A percentile compares a stretch with the other conserved stretches of the same genome.
phyloP scores from a whole-genome alignment of 2,329 filamentous ascomycete genomes.

The Penicillium sp. region DNA sequence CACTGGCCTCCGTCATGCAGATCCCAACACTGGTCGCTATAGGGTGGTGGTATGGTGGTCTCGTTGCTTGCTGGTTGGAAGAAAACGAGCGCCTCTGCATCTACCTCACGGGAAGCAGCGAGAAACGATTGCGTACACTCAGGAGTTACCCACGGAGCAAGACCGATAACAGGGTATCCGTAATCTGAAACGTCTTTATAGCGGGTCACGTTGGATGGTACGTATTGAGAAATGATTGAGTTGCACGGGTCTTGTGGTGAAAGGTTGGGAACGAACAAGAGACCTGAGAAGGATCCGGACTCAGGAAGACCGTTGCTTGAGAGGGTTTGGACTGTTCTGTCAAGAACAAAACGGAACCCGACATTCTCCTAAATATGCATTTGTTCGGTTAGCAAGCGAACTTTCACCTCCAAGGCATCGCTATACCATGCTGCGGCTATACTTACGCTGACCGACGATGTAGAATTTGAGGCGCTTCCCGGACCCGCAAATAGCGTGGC shows the following conservation, averaged over 20 bases:
- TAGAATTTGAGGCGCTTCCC: constrained; percentile 31
- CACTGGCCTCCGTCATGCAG: constrained; percentile 69
- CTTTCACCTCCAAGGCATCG: not conserved
- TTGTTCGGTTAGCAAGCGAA: not conserved
- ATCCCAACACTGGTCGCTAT: constrained; percentile 66
- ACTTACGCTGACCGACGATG: constrained; percentile 38
- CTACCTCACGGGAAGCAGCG: constrained; percentile 57
- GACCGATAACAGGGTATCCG: constrained; percentile 72
- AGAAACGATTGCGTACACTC: constrained; percentile 75
- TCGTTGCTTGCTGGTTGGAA: constrained; percentile 48
- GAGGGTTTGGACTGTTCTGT: constrained; percentile 69
- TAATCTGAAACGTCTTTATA: constrained; percentile 62
- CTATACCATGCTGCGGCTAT: constrained; percentile 1
- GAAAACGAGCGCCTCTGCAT: constrained; percentile 60
- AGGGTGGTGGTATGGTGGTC: constrained; percentile 62
- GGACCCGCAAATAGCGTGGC: constrained; percentile 38
- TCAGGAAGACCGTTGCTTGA: constrained; percentile 64
- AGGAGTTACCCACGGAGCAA: constrained; percentile 80
- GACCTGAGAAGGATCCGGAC: constrained; percentile 67
- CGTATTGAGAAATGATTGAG: constrained; percentile 60
- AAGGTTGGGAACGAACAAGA: constrained; percentile 82
- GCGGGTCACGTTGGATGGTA: constrained; percentile 74
- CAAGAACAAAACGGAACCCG: constrained; percentile 37
- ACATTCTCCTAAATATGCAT: constrained; percentile 28
- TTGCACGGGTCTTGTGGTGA: constrained; percentile 59